Evolutionary conservation across 2,329 filamentous ascomycete species (phyloP), one percentile per base, ranked within the genome.

Genomic region (Neonectria punicea): DNA sequence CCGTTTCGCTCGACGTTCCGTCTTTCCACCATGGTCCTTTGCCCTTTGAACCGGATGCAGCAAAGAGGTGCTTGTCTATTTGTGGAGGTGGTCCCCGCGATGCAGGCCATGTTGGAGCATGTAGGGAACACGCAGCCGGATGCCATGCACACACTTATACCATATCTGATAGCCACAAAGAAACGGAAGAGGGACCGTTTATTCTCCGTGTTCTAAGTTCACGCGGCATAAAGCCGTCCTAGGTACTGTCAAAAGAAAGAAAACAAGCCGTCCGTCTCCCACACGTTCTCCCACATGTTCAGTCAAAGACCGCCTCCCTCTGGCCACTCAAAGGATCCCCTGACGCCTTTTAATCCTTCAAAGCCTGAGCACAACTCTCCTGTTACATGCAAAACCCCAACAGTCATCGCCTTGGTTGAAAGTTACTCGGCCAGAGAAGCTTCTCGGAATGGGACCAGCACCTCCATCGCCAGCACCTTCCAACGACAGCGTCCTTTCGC

Each of bases 381-480:
- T 34, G 53, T 49, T 50, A 53, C 30, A 47, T 20, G 44, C 30
- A 22, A 41, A 46, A 47, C 49, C 57, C 18, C 28, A 25, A 7
- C 53, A 43, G n/a, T 32, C 30, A 10, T 36, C n/a, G 25, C 41
- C n/a, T 57, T 32, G 8, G 30, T 41, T 47, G 14, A 28, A 54
- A 34, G 36, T 49, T 22, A 22, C 13, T 55, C 43, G 46, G 34
- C 34, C 32, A 67, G 47, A 60, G 63, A 60, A 44, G 53, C 46
- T 20, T 47, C 50, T 36, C 60, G 67, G 70, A 28, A 78, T 85
- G 82, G 79, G 78, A 65, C 75, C 74, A 58, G 74, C 77, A 49
- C 80, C 83, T 39, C 81, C 80, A 47, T 86, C 85, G 22, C 84
- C 85, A 63, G 80, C 82, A 58, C 80, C 80, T 20, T 82, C 81